Evolutionary conservation across 2,329 filamentous ascomycete species (phyloP).

Genomic region (Fusarium sp.): DNA sequence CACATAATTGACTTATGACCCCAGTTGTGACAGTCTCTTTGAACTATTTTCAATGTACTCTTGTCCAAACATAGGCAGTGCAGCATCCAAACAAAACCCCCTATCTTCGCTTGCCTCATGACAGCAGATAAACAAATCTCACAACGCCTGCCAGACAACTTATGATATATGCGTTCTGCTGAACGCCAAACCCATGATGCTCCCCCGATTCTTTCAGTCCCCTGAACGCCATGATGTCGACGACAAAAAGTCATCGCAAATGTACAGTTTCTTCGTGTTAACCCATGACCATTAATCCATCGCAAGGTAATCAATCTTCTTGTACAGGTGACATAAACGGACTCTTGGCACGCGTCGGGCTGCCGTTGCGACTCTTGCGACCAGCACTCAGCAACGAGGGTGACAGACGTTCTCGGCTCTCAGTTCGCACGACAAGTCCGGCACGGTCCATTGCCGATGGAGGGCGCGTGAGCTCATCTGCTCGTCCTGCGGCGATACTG

Average conservation of each 20-base stretch:
- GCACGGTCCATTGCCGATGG: constrained; percentile 72
- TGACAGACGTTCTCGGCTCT: constrained; percentile 85
- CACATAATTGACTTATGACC: constrained; percentile 2
- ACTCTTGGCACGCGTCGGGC: constrained; percentile 72
- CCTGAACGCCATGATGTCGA: constrained; percentile 30
- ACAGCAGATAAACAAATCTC: constrained; percentile 6
- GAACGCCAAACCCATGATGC: constrained; percentile 29
- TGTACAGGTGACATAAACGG: constrained; percentile 67
- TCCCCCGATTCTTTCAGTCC: constrained; percentile 1
- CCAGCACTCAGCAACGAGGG: constrained; percentile 70
- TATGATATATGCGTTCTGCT: constrained; percentile 29
- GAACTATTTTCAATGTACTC: background rate
- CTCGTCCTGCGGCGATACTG: constrained; percentile 68
- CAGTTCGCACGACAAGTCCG: constrained; percentile 84
- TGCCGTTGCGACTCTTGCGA: constrained; percentile 69
- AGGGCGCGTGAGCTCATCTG: constrained; percentile 61
- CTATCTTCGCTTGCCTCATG: constrained; percentile 4
- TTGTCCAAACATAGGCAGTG: background rate
- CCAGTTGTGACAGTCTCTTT: background rate
- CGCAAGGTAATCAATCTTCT: constrained; percentile 54
- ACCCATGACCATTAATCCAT: background rate
- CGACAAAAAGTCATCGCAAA: background rate
- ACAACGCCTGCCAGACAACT: constrained; percentile 30
- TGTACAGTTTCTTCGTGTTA: constrained; percentile 2
- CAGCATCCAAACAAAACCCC: constrained; percentile 13